Percentiles rank a stretch among this genome's conserved stretches.
Conservation (phyloP, 306 rosid genomes). For the Quercus suber region DNA sequence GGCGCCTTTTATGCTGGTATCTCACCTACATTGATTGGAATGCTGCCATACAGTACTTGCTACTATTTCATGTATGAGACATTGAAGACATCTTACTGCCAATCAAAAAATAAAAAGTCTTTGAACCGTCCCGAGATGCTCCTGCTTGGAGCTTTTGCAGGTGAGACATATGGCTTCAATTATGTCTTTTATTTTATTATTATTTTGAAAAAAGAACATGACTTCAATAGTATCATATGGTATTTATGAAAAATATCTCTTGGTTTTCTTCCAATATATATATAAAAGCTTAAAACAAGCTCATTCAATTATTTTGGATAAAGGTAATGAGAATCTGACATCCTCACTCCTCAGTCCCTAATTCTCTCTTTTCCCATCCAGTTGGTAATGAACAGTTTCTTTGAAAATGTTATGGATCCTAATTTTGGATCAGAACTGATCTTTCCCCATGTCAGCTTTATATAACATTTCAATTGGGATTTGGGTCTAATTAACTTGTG, state of each 20-base stretch:
- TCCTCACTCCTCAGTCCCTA: not conserved
- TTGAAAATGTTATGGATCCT: not conserved
- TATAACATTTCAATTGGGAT: not conserved
- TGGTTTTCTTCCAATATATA: too few relatives aligned
- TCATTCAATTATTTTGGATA: not conserved
- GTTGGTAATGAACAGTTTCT: not conserved
- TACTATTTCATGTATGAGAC: conserved; percentile 95
- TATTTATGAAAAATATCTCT: too few relatives aligned
- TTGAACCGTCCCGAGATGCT: conserved; percentile 88
- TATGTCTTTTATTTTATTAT: not conserved
- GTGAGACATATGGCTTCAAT: conserved; percentile 37
- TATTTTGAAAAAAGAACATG: too few relatives aligned
- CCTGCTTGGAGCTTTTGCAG: conserved; percentile 82
- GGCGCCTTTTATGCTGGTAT: conserved; percentile 86
- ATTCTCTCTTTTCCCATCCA: not conserved
- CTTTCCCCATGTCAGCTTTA: not conserved
- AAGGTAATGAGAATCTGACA: not conserved
- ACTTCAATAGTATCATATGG: too few relatives aligned
- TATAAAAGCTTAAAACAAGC: not conserved
- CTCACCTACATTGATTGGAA: conserved; percentile 85
- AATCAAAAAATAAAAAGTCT: conserved; percentile 60
- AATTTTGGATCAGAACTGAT: not conserved
- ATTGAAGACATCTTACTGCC: conserved; percentile 74
- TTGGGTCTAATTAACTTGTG: not conserved
- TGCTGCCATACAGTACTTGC: conserved; percentile 98